Conservation (phyloP, 345 rosid genomes). For the Melaleuca quinquenervia region DNA sequence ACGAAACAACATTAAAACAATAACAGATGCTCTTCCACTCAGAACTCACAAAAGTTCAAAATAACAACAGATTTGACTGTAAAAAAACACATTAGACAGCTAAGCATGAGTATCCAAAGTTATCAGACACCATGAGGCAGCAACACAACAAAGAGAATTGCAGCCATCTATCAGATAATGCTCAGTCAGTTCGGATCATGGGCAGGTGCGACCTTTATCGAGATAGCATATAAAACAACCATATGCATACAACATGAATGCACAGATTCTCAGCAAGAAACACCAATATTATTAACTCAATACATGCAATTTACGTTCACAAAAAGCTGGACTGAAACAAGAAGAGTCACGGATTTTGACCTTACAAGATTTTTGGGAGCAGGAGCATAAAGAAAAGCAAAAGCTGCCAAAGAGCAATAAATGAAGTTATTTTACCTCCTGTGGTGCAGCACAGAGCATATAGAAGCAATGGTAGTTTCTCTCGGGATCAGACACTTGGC, state of each 20-base stretch:
- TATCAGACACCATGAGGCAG: neutral
- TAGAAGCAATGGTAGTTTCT: constrained; percentile 98
- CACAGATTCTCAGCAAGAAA: neutral
- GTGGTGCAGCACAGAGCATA: constrained; percentile 96
- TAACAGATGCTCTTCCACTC: neutral
- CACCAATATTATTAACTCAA: neutral
- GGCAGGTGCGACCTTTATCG: neutral
- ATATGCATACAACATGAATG: neutral
- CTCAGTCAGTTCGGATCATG: neutral
- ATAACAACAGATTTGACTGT: neutral
- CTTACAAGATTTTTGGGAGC: neutral
- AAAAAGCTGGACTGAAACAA: neutral
- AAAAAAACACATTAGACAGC: neutral
- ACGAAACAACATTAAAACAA: neutral
- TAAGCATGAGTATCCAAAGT: neutral
- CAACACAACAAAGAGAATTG: neutral
- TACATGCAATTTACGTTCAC: neutral
- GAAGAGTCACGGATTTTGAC: neutral
- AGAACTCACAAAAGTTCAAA: neutral
- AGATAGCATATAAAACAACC: neutral
- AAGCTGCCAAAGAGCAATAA: neutral
- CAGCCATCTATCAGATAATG: neutral
- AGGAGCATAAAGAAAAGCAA: neutral
- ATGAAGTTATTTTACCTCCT: constrained; percentile 32
- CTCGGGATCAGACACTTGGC: constrained; percentile 98